Evolutionary conservation across 495 filamentous ascomycete genomes (phyloP), one percentile per base, ranked within the genome.

Genomic region (Ascobolus immersus): DNA sequence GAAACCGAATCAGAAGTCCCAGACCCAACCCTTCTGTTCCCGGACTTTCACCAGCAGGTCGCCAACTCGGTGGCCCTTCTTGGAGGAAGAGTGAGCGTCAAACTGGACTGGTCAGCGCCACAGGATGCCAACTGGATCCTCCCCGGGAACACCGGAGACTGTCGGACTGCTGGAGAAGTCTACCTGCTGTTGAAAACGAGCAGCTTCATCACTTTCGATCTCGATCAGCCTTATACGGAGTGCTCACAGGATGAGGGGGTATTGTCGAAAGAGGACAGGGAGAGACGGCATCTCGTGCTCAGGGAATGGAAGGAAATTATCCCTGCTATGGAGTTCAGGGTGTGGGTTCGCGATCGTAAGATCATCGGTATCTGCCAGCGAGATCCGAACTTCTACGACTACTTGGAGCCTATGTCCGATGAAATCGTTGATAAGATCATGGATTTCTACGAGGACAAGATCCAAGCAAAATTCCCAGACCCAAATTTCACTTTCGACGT

Each of bases 91-190:
- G 81, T 81, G 0, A 66, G 69, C 0, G 89, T 89, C 2, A 99
- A 99, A 47, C 59, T 99, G 17, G 92, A 94, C 59, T 99, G 86
- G 86, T 91, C 81, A 19, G 68, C 77, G 3, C 86, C 86, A 0
- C 93, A 93, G 51, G 86, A 99, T 49, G 89, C 86, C 6, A 77
- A 75, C n/a, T 93, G 78, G 69, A 94, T 96, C 55, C 66, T 65
- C 10, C 70, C 77, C 1, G 79, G 77, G 18, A 94, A 94, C 44
- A 82, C 72, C 22, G 69, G 89, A 44, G 77, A 91, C 50, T 99
- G 86, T 54, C 66, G 65, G 1, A 68, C 65, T 1, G 63, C 86
- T 0, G 82, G 82, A 43, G 86, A 99, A 44, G 66, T 99, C 23
- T 99, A 94, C 45, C 59, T 94, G 9, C 60, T 99, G 2, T 61